A percentile compares a stretch with the other conserved stretches of the same genome.
These are phyloP conservation scores for Picochlorum sp. DNA, from an alignment of 139 green algal species.

Conservation along the genomic window DNA sequence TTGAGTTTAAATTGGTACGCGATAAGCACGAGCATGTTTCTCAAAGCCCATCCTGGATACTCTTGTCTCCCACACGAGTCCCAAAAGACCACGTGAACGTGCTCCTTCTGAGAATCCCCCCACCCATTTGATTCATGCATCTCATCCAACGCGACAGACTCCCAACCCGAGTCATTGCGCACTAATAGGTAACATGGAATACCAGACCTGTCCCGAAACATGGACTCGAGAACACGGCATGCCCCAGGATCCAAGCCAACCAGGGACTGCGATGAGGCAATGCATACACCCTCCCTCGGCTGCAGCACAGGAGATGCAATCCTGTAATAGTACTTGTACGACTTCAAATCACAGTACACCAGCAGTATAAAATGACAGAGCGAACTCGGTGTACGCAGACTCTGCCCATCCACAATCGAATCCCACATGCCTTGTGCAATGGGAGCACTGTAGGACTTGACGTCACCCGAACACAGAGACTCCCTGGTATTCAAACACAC, in stretches of 20 bases:
- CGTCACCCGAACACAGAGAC: constrained; percentile 45
- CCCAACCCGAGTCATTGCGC: too few relatives aligned
- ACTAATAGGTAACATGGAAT: too few relatives aligned
- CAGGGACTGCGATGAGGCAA: too few relatives aligned
- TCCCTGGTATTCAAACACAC: constrained; percentile 72
- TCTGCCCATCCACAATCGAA: constrained; percentile 48
- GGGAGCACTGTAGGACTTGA: constrained; percentile 8
- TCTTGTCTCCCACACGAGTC: constrained; percentile 51
- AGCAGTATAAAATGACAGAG: constrained; percentile 59
- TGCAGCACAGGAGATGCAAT: constrained; percentile 75
- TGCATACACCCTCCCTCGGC: background rate
- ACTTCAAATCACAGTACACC: constrained; percentile 84
- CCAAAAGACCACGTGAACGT: constrained; percentile 44
- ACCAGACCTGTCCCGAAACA: too few relatives aligned
- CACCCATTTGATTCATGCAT: background rate
- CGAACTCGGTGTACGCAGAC: constrained; percentile 22
- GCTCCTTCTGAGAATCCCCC: background rate
- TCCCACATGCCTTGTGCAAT: constrained; percentile 43
- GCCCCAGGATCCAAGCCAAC: too few relatives aligned
- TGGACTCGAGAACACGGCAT: too few relatives aligned
- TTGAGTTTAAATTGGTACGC: constrained; percentile 20
- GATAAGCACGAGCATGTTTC: constrained; percentile 76
- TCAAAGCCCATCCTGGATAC: constrained; percentile 73
- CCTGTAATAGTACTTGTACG: constrained; percentile 79
- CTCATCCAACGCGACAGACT: too few relatives aligned